Percentiles rank a stretch among this genome's conserved stretches.
phyloP scores from a whole-genome alignment of 1,284 basidiomycete species.

The Chalciporus sp. region DNA sequence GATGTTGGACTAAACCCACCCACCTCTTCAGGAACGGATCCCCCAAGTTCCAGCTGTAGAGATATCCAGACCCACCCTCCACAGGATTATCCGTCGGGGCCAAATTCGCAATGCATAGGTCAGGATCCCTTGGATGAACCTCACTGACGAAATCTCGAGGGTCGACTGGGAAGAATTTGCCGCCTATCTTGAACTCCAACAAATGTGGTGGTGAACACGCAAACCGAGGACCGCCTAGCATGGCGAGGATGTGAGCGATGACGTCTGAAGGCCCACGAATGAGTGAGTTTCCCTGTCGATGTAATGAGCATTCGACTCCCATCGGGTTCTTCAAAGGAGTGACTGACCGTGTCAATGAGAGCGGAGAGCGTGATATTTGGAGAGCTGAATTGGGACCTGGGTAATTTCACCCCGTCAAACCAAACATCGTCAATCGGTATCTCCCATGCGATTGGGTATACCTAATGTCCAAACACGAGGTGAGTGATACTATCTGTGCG shows the following conservation, averaged over 20 bases:
- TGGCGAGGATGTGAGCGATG: constrained; percentile 43
- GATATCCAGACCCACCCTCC: constrained; percentile 43
- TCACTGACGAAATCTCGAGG: constrained; percentile 62
- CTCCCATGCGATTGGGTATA: constrained; percentile 41
- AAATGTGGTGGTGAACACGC: constrained; percentile 53
- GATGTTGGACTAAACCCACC: constrained; percentile 14
- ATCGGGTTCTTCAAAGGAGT: neutral
- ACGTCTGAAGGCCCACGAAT: constrained; percentile 58
- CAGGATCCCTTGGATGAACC: constrained; percentile 39
- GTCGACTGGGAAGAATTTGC: constrained; percentile 64
- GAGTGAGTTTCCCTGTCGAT: constrained; percentile 52
- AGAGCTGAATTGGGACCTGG: constrained; percentile 31
- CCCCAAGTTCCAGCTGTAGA: constrained; percentile 59
- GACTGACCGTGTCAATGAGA: constrained; percentile 38
- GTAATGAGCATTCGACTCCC: neutral
- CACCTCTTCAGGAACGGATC: constrained; percentile 56
- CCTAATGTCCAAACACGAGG: constrained; percentile 15
- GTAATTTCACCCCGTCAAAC: constrained; percentile 36
- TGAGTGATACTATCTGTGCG: constrained; percentile 7
- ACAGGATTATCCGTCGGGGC: constrained; percentile 54
- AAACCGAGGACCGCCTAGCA: constrained; percentile 40
- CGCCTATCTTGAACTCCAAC: constrained; percentile 63
- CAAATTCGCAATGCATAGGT: constrained; percentile 51
- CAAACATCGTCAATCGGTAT: constrained; percentile 39
- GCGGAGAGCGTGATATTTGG: constrained; percentile 36